These are phyloP conservation scores for Nothopassalora personata DNA, from an alignment of 2,329 filamentous ascomycete genomes.

Conservation along the genomic window DNA sequence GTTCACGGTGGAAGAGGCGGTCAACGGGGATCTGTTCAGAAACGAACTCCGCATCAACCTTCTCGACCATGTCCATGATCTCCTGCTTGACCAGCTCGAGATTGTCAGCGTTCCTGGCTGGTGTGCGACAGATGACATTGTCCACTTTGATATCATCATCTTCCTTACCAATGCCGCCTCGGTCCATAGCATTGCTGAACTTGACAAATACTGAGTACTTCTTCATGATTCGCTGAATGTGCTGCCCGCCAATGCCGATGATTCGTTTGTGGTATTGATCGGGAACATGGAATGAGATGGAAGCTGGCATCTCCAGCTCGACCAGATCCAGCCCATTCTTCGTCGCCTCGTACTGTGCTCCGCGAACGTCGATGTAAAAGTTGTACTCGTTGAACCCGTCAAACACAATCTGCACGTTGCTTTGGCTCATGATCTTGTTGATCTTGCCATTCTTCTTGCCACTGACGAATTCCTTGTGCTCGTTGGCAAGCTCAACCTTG, in stretches of 20 bases:
- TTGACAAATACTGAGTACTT: conserved; percentile 99
- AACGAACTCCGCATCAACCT: conserved; percentile 94
- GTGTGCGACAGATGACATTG: conserved; percentile 97
- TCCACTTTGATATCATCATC: conserved; percentile 98
- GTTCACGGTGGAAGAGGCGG: conserved; percentile 88
- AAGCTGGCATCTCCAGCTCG: conserved; percentile 98
- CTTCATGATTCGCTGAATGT: conserved; percentile 99
- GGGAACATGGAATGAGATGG: conserved; percentile 97
- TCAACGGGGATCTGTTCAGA: conserved; percentile 91
- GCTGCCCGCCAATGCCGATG: conserved; percentile 95
- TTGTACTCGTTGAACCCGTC: conserved; percentile 99
- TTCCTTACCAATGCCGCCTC: conserved; percentile 85
- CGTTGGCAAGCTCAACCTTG: conserved; percentile 97
- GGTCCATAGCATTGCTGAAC: conserved; percentile 98
- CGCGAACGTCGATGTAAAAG: conserved; percentile 98
- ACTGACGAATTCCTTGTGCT: conserved; percentile 99
- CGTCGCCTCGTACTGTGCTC: conserved; percentile 85
- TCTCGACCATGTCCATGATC: conserved; percentile 99
- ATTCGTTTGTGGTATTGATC: conserved; percentile 99
- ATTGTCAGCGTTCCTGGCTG: conserved; percentile 93
- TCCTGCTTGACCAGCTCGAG: conserved; percentile 96
- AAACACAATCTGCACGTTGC: conserved; percentile 98
- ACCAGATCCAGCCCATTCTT: conserved; percentile 89
- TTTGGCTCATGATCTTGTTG: conserved; percentile 99
- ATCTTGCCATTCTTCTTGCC: conserved; percentile 99